Evolutionary conservation across 495 filamentous ascomycete genomes (phyloP), one percentile per base, ranked within the genome.

Genomic region (Penicillium antarcticum): DNA sequence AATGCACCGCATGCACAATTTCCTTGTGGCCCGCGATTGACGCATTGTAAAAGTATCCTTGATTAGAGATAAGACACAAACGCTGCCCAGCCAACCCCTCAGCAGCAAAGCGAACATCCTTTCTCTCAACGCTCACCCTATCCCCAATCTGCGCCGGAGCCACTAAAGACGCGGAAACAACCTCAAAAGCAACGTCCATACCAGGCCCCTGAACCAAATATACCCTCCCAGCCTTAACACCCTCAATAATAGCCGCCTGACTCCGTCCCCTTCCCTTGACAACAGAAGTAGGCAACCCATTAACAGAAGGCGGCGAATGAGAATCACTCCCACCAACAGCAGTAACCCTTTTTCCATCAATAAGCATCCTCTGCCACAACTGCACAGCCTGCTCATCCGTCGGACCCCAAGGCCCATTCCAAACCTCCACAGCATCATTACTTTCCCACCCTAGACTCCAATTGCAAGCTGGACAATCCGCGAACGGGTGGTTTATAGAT

Each of bases 241-340:
- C 43, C 16, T 29, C 43, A 32, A 46, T 31, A 19, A 46, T 46
- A 13, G 43, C 43, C 9, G 43, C 29, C 32, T 46, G 43, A n/a
- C 18, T 46, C 18, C 43, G 43, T 11, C 43, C 43, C 16, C 43
- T 31, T 1, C 29, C 31, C 14, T 36, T 46, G 16, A 46, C 43
- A 19, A 46, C 43, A n/a, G 43, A 33, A 8, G 43, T 46, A 14
- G 35, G 45, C 12, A 48, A n/a, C 21, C 33, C 45, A 33, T 48
- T 29, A 29, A 29, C 26, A 9, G 26, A 29, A 6, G 26, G 26
- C 26, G 26, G 26, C 26, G 45, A 40, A 23, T 48, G 45, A 1
- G 43, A 48, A 34, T 39, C 45, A 48, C 45, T 48, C 13, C 45
- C 33, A 18, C 45, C 33, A 5, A 48, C 36, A n/a, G 45, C 35